A percentile compares a stretch with the other conserved stretches of the same genome.
phyloP scores from a whole-genome alignment of 2,329 filamentous ascomycete species.

The Aspergillus aculeatus region DNA sequence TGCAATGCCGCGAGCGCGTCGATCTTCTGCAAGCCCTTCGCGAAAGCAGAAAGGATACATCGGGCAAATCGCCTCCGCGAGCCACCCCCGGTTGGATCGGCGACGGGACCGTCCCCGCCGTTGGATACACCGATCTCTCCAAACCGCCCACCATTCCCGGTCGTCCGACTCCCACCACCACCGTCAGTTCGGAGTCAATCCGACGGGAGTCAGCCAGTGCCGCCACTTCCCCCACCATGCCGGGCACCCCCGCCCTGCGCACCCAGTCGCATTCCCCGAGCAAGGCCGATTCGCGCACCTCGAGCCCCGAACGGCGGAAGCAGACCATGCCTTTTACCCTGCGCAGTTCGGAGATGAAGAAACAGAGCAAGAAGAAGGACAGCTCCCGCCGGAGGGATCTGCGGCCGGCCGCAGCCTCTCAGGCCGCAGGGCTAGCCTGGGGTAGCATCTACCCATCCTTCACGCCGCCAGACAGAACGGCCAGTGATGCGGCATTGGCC shows the following conservation, averaged over 20 bases:
- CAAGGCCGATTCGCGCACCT: conserved; percentile 54
- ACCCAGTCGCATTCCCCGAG: conserved; percentile 31
- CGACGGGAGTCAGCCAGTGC: conserved; percentile 7
- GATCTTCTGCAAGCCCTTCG: conserved; percentile 81
- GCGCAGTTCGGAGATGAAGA: conserved; percentile 49
- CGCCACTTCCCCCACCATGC: conserved; percentile 8
- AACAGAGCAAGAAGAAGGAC: conserved; percentile 46
- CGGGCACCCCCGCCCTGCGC: conserved; percentile 21
- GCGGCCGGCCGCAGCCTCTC: conserved; percentile 59
- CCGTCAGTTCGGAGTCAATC: conserved; percentile 24
- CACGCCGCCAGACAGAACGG: conserved; percentile 26
- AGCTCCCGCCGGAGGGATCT: conserved; percentile 39
- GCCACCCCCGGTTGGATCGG: conserved; percentile 65
- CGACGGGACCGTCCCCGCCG: conserved; percentile 75
- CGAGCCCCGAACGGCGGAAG: conserved; percentile 61
- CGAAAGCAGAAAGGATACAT: conserved; percentile 57
- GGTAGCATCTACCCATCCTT: conserved; percentile 34
- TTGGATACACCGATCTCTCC: conserved; percentile 79
- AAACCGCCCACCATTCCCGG: conserved; percentile 63
- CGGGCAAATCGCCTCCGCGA: conserved; percentile 27
- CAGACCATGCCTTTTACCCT: conserved; percentile 56
- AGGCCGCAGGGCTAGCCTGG: conserved; percentile 65
- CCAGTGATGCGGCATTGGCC: conserved; percentile 28
- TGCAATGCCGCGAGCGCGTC: conserved; percentile 91
- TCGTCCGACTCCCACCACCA: conserved; percentile 23